phyloP scores from a whole-genome alignment of 2,329 filamentous ascomycete species.

The Metarhizium guizhouense region DNA sequence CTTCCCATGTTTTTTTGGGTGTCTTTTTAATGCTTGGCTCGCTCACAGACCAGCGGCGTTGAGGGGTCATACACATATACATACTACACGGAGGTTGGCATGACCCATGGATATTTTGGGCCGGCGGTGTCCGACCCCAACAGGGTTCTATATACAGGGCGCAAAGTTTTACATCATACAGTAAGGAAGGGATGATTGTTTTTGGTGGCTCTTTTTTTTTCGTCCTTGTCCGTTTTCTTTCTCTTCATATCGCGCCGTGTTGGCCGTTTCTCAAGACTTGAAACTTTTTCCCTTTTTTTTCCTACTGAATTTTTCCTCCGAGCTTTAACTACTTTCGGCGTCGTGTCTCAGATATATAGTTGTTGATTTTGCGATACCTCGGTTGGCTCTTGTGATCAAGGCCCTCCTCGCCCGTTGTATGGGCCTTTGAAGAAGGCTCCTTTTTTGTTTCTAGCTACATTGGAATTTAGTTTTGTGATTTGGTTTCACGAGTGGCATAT shows the following conservation, averaged over 20 bases:
- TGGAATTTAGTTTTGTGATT: background rate
- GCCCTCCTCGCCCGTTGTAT: slow-evolving; percentile 1
- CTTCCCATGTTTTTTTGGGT: background rate
- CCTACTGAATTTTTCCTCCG: background rate
- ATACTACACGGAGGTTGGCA: background rate
- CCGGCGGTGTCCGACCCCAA: slow-evolving; percentile 1
- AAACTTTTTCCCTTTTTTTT: background rate
- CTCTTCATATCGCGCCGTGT: background rate
- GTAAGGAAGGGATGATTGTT: slow-evolving; percentile 3
- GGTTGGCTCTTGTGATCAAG: slow-evolving; percentile 9
- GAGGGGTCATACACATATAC: slow-evolving; percentile 5
- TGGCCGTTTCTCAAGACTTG: background rate
- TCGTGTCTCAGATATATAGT: background rate
- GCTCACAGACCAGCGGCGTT: slow-evolving; percentile 5
- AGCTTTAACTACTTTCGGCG: background rate
- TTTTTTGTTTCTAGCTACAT: background rate
- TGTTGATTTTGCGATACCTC: slow-evolving; percentile 10
- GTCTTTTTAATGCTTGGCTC: background rate
- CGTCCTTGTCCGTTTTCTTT: background rate
- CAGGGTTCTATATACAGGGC: slow-evolving; percentile 3
- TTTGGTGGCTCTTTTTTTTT: background rate
- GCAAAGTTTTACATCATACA: slow-evolving; percentile 5
- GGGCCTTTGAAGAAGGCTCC: background rate
- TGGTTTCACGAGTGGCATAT: background rate
- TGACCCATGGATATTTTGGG: background rate